Evolutionary conservation across 169 alveolate species (phyloP), one percentile per base, ranked within the genome.

Genomic region (Plasmodium reichenowi): DNA sequence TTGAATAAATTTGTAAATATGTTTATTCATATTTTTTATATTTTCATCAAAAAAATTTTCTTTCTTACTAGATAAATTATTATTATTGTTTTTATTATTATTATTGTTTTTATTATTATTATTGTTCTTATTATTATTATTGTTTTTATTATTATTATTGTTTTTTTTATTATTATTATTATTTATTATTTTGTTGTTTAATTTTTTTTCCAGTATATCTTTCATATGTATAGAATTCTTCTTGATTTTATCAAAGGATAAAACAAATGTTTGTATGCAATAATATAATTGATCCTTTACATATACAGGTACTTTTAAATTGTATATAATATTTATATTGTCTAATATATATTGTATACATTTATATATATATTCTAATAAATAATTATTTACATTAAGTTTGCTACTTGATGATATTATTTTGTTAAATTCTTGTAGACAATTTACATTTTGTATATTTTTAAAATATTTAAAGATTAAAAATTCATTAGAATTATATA

Each of bases 401-500:
- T 88, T 80, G 2, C 63, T n/a, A 29, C 4, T 17, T 2, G 87
- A 38, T 38, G 10, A 52, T 15, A 13, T 12, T 22, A 1, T 5
- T 43, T 48, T 12, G 2, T 9, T 22, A 38, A 72, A 70, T 17
- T 70, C 71, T 88, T 72, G 43, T 22, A 78, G 4, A 22, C 76
- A 9, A 7, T 17, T 9, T 38, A 63, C 26, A 47, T 15, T 62
- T 13, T 17, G 9, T 26, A 60, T 68, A 72, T 86, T 86, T 38
- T 62, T 86, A 72, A 86, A 47, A 56, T 71, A 86, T 54, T 10
- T 86, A 32, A 86, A 86, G 9, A 86, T 56, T 52, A 47, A 50
- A 54, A 71, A 86, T 52, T 86, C 92, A 10, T 86, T 86, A 2
- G 92, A 86, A 29, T 26, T 43, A 48, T 72, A 47, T 32, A 64